phyloP scores from a whole-genome alignment of 2,329 filamentous ascomycete species.

The Xylaria sp. region DNA sequence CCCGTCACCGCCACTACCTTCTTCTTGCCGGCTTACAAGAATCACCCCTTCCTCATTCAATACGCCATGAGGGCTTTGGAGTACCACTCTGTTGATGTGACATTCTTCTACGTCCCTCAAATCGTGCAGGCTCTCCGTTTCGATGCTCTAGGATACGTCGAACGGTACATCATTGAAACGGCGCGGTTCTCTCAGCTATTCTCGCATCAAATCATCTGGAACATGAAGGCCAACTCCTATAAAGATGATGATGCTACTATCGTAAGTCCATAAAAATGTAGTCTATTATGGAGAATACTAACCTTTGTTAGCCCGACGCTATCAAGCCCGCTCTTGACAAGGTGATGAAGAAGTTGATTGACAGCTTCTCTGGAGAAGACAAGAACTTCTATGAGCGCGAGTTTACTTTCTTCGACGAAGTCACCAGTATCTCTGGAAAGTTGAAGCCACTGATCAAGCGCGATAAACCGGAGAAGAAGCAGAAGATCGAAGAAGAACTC shows the following conservation, averaged over 20 bases:
- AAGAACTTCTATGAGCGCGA: constrained; percentile 86
- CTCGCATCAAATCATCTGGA: constrained; percentile 99
- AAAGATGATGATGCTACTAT: constrained; percentile 92
- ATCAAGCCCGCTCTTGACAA: constrained; percentile 91
- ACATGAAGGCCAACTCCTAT: constrained; percentile 98
- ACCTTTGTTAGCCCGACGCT: constrained; percentile 61
- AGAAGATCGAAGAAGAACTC: constrained; percentile 97
- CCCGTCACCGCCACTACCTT: constrained; percentile 90
- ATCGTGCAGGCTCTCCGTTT: constrained; percentile 94
- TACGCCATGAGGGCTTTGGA: constrained; percentile 95
- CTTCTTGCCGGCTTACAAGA: constrained; percentile 84
- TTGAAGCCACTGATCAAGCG: constrained; percentile 88
- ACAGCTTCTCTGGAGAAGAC: constrained; percentile 74
- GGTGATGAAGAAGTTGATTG: constrained; percentile 78
- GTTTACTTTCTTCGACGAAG: constrained; percentile 96
- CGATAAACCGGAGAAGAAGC: constrained; percentile 93
- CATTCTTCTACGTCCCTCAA: constrained; percentile 98
- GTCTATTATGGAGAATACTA: constrained; percentile 14
- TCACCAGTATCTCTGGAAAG: constrained; percentile 92
- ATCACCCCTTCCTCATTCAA: constrained; percentile 89
- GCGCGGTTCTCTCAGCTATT: constrained; percentile 97
- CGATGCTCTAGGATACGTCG: constrained; percentile 87
- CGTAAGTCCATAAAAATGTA: constrained; percentile 43
- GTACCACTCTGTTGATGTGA: constrained; percentile 90
- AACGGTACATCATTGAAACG: constrained; percentile 93